A percentile compares a stretch with the other conserved stretches of the same genome.
These are phyloP conservation scores for Elasticomyces elasticus DNA, from an alignment of 495 filamentous ascomycete species.

Conservation along the genomic window DNA sequence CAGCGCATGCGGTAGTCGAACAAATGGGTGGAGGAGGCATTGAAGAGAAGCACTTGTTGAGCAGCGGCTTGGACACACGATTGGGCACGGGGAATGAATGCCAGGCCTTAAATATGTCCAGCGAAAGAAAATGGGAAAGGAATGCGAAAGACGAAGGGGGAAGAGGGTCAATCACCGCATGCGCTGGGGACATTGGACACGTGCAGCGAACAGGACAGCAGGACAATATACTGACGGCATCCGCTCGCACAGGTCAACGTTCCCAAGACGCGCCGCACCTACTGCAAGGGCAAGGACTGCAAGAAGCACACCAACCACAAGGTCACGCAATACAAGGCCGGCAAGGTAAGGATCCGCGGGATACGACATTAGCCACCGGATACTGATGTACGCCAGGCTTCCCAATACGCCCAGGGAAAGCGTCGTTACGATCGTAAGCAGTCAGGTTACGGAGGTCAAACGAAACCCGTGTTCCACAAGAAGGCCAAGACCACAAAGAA, in stretches of 20 bases:
- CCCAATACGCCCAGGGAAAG: conserved; percentile 95
- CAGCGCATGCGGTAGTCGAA: background rate
- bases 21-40: too few species aligned
- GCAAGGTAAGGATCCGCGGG: conserved; percentile 51
- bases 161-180: too few species aligned
- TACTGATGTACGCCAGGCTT: conserved; percentile 48
- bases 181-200: background rate
- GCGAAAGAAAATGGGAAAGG: background rate
- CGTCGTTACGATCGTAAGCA: conserved; percentile 99
- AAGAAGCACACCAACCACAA: conserved; percentile 86
- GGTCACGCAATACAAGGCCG: conserved; percentile 95
- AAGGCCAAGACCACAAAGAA: conserved; percentile 99
- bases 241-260: conserved; percentile 57
- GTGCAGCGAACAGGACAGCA: background rate
- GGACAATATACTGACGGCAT: background rate
- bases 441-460: conserved; percentile 99
- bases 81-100: too few species aligned
- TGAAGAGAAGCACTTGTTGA: background rate
- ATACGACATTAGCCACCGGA: background rate
- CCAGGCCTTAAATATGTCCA: too few species aligned
- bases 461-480: conserved; percentile 99
- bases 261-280: conserved; percentile 83
- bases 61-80: background rate
- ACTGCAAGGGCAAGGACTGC: conserved; percentile 93
- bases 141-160: background rate